phyloP scores from a whole-genome alignment of 768 basidiomycete species.

The Udeniomyces megalosporus region DNA sequence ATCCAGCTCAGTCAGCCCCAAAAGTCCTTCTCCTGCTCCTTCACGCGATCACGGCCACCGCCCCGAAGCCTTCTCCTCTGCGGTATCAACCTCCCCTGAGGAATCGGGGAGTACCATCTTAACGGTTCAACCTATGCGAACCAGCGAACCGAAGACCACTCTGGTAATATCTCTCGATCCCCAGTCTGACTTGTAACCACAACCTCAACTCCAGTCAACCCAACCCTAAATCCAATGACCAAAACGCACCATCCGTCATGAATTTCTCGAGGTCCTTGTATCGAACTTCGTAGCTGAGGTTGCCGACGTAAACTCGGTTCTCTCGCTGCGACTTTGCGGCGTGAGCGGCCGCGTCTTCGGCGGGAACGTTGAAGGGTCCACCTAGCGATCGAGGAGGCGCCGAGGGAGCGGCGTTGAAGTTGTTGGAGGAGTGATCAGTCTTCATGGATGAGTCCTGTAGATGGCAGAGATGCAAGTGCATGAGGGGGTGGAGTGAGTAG shows the following conservation, averaged over 20 bases:
- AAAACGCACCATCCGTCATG: slow-evolving; percentile 97
- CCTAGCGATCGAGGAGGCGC: slow-evolving; percentile 17
- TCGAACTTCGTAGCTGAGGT: slow-evolving; percentile 96
- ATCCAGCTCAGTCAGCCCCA: slow-evolving; percentile 17
- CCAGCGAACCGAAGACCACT: too few relatives aligned
- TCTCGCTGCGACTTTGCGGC: slow-evolving; percentile 93
- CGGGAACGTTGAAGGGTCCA: slow-evolving; percentile 27
- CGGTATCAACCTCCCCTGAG: too few relatives aligned
- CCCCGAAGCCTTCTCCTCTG: too few relatives aligned
- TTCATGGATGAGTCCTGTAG: background rate
- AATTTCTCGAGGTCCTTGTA: slow-evolving; percentile 99
- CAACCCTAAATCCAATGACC: slow-evolving; percentile 24
- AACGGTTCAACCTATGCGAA: too few relatives aligned
- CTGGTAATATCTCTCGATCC: too few relatives aligned
- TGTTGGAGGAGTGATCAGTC: background rate
- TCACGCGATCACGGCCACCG: too few relatives aligned
- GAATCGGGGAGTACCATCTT: too few relatives aligned
- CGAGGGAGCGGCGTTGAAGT: background rate
- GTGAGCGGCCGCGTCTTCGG: slow-evolving; percentile 89
- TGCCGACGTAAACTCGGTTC: slow-evolving; percentile 96
- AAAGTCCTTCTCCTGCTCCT: slow-evolving; percentile 20
- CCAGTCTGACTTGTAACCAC: too few relatives aligned
- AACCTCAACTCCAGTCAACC: slow-evolving; percentile 21
- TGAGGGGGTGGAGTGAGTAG: background rate
- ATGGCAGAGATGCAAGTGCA: background rate